Evolutionary conservation across 208 protist genomes (phyloP).

Genomic region (Chromosphaera perkinsii): DNA sequence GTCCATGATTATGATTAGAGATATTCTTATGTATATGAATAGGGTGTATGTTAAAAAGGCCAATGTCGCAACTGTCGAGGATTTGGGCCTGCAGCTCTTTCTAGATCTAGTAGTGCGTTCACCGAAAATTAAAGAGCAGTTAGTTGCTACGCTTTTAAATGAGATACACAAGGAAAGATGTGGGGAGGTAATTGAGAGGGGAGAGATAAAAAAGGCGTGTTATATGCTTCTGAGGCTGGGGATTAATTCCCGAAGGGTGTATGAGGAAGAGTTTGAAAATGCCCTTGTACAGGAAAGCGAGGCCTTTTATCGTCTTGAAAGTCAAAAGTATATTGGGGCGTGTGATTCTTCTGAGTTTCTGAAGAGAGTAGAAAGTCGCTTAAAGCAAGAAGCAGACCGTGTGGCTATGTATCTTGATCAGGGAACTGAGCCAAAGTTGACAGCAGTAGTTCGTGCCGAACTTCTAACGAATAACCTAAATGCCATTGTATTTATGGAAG

Average conservation of each 20-base stretch:
- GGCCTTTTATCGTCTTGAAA: no score
- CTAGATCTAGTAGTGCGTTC: neutral
- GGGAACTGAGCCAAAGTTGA: neutral
- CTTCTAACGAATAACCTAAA: neutral
- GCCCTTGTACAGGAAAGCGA: neutral
- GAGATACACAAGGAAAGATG: neutral
- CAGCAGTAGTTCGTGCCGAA: constrained; percentile 1
- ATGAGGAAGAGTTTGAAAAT: constrained; percentile 14
- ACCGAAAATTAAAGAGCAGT: neutral
- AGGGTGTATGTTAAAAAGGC: neutral
- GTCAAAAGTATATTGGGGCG: no score
- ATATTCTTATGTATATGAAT: constrained; percentile 57
- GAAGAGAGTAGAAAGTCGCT: no score
- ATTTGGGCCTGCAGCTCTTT: neutral
- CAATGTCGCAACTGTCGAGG: neutral
- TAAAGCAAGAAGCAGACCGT: no score
- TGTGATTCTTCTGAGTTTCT: no score
- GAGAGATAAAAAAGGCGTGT: no score
- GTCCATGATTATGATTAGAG: constrained; percentile 46
- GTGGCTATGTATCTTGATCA: neutral
- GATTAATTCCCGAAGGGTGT: neutral
- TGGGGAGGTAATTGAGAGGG: neutral
- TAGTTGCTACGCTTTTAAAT: neutral
- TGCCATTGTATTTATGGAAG: neutral
- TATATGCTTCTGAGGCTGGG: constrained; percentile 5